Evolutionary conservation across 805 yeast species (phyloP), one percentile per base, ranked within the genome.

Genomic region (Wickerhamomyces chaumierensis): DNA sequence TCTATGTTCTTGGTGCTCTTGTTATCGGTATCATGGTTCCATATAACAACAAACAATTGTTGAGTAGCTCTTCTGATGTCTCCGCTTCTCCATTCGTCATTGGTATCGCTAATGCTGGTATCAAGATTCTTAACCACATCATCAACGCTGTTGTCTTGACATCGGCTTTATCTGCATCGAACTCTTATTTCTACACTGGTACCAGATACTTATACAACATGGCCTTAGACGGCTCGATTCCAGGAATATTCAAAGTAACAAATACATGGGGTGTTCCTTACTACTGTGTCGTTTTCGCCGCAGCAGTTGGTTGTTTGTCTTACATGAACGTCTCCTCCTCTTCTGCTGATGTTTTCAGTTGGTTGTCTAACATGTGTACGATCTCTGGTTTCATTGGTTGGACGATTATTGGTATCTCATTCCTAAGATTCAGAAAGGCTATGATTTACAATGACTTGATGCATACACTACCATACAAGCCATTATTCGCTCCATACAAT

Each of bases 91-190:
- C 95, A 21, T 84, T 83, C 53, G 88, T 83, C 40, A 78, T 83
- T 53, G 95, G 94, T 39, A 78, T 84, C 51, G 71, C 71, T 46
- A 68, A 68, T 45, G 81, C 83, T 28, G 68, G 71, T 33, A 82
- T 84, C 45, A 51, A 58, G 16, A 90, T 75, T 0, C 64, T 85
- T 45, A 85, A 87, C 35, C 81, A 80, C 48, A 69, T 86, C 39
- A 66, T 86, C 53, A 86, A 86, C 56, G 90, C 81, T 4, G 76
- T 82, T 57, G 79, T 86, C 47, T 61, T 86, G 53, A 61, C 83
- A 27, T 81, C 85, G 44, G 88, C 85, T 36, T 73, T 83, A 58
- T 81, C 92, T 8, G 90, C 94, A 34, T 78, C 82, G 29, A 84
- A 82, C 61, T 79, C 88, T 2, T 87, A 79, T 61, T 68, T 83